Conservation (phyloP, 371 early-diverging fungal genomes). For the Rhizopus sp. region DNA sequence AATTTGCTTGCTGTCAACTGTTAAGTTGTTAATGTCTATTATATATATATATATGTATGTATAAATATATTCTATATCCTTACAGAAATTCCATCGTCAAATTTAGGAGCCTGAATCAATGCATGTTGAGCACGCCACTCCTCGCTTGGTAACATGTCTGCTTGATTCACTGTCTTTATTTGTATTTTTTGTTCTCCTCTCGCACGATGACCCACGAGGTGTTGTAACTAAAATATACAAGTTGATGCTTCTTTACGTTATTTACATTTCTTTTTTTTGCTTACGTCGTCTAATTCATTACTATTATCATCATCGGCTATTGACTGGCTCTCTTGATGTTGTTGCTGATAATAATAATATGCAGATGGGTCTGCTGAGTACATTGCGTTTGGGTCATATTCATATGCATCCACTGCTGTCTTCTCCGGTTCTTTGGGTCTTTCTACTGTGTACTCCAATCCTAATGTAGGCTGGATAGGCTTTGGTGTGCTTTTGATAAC, state of each 20-base stretch:
- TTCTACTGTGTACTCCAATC: slow-evolving; percentile 10
- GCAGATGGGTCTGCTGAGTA: slow-evolving; percentile 50
- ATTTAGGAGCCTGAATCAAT: slow-evolving; percentile 25
- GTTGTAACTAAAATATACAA: slow-evolving; percentile 32
- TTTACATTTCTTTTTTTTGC: slow-evolving; percentile 2
- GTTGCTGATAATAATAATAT: slow-evolving; percentile 45
- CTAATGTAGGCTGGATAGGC: slow-evolving; percentile 11
- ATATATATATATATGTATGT: no score
- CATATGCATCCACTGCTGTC: slow-evolving; percentile 37
- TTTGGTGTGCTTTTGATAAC: slow-evolving; percentile 11
- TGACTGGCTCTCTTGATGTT: slow-evolving; percentile 23
- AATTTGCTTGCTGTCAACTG: slow-evolving; percentile 45
- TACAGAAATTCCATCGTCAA: slow-evolving; percentile 25
- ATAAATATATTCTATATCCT: no score
- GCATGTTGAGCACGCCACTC: slow-evolving; percentile 42
- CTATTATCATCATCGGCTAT: slow-evolving; percentile 25
- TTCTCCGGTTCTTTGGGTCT: slow-evolving; percentile 3
- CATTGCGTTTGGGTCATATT: slow-evolving; percentile 50
- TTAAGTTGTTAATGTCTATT: background rate
- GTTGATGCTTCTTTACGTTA: background rate
- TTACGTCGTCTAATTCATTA: slow-evolving; percentile 45
- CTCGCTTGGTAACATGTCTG: slow-evolving; percentile 49
- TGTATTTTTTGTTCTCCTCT: slow-evolving; percentile 46
- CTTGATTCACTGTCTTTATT: slow-evolving; percentile 53
- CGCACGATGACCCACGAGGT: slow-evolving; percentile 44